These are phyloP conservation scores for Orbilia blumenaviensis DNA, from an alignment of 2,329 filamentous ascomycete genomes.

Conservation along the genomic window DNA sequence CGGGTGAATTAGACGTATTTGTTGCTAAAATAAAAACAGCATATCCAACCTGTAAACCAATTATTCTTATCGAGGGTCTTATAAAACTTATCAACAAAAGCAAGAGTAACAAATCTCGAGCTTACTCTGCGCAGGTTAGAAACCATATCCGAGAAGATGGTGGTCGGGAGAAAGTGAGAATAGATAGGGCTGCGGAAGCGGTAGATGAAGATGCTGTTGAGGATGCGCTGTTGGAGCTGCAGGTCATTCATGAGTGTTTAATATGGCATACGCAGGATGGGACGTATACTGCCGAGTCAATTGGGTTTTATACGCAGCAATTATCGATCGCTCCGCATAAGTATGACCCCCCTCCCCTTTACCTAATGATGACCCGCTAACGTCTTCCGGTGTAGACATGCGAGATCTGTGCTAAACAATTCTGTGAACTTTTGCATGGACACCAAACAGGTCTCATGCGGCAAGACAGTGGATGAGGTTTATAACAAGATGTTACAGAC, in stretches of 20 bases:
- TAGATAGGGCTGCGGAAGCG: constrained; percentile 30
- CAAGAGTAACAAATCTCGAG: constrained; percentile 72
- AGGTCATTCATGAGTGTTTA: constrained; percentile 72
- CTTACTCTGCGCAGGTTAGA: constrained; percentile 73
- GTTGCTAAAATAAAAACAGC: constrained; percentile 67
- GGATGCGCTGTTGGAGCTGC: constrained; percentile 74
- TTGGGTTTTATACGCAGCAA: constrained; percentile 78
- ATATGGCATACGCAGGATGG: constrained; percentile 74
- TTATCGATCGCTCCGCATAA: constrained; percentile 79
- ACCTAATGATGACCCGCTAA: neutral
- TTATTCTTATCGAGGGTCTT: constrained; percentile 79
- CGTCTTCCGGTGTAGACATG: constrained; percentile 3
- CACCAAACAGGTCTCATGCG: constrained; percentile 76
- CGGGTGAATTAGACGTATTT: constrained; percentile 68
- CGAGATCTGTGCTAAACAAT: constrained; percentile 35
- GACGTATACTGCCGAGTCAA: constrained; percentile 76
- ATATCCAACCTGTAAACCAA: constrained; percentile 67
- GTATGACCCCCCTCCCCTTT: constrained; percentile 58
- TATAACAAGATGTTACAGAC: constrained; percentile 80
- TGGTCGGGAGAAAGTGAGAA: constrained; percentile 41
- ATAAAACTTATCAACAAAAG: constrained; percentile 74
- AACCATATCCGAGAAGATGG: constrained; percentile 61
- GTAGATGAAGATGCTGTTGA: constrained; percentile 76
- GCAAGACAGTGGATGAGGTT: constrained; percentile 72
- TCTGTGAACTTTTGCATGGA: constrained; percentile 79